Evolutionary conservation across 1,284 basidiomycete genomes (phyloP), one percentile per base, ranked within the genome.

Genomic region (Rhodotorula mucilaginosa): DNA sequence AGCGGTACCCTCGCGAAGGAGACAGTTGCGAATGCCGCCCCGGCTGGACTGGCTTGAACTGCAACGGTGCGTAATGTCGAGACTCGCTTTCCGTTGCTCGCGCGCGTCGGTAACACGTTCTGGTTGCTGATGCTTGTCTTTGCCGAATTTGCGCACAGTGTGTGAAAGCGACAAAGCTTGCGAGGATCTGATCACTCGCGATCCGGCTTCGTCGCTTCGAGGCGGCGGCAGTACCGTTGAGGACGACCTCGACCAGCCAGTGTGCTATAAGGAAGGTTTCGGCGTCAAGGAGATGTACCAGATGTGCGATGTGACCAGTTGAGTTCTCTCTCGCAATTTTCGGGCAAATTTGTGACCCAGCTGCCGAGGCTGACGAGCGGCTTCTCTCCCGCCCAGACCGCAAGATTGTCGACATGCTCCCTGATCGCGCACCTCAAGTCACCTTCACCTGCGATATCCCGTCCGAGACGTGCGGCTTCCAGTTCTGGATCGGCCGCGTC

Each of bases 241-340:
- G 3, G 84, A 85, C 34, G 81, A 81, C 16, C 81, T 82, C 39
- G 80, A 81, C 57, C 91, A 93, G 76, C 95, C 97, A 88, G 92
- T 92, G 1, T 99, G 96, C 82, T 96, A 97, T 85, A 90, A 86
- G 68, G 92, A 91, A 58, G 96, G 96, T 19, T 87, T 91, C 78
- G 93, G 93, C 0, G 90, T 99, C 21, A 90, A 92, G 81, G 89
- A 88, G 80, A 94, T 94, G 78, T 93, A 94, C 81, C 96, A 99
- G 81, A 92, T 97, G 88, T 99, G 96, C 83, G 88, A 97, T 80
- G 95, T 99, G 44, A 98, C 95, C 21, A 97, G 92, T 94, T 79
- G 78, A 91, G 59, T 26, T 5, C 12, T 5, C 12, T 5, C 21
- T 26, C n/a, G 21, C 26, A 13, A 29, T n/a, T 0, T 10, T 51